These are phyloP conservation scores for Irpex sp. DNA, from an alignment of 1,284 basidiomycete species.

Conservation along the genomic window DNA sequence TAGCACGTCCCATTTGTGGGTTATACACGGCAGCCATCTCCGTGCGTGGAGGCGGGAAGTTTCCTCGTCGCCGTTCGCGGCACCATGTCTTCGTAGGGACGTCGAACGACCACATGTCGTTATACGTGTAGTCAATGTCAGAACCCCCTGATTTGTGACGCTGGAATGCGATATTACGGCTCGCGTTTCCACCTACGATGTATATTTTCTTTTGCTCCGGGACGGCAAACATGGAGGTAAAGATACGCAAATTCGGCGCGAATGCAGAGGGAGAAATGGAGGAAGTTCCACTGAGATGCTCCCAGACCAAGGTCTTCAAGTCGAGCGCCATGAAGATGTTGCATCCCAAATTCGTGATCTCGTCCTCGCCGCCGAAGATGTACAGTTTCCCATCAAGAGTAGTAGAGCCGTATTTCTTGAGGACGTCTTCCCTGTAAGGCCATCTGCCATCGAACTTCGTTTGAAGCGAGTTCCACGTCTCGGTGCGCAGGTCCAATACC, in stretches of 20 bases:
- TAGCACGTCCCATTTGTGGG: neutral
- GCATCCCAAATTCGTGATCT: conserved; percentile 2
- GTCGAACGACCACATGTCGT: conserved; percentile 34
- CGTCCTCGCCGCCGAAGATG: too few species aligned
- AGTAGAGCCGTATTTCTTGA: too few species aligned
- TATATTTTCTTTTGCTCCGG: conserved; percentile 19
- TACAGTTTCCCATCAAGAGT: too few species aligned
- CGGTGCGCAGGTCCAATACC: too few species aligned
- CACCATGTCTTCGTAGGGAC: conserved; percentile 27
- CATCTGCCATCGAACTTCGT: too few species aligned
- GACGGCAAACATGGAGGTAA: conserved; percentile 19
- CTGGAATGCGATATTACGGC: conserved; percentile 20
- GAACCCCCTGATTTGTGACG: conserved; percentile 20
- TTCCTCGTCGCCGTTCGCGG: conserved; percentile 30
- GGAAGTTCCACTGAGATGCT: conserved; percentile 6
- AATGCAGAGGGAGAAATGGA: neutral
- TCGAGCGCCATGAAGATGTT: conserved; percentile 18
- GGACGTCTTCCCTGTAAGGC: too few species aligned
- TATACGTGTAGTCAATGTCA: conserved; percentile 20
- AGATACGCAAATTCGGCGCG: conserved; percentile 23
- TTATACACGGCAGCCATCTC: conserved; percentile 32
- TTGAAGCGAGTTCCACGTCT: too few species aligned
- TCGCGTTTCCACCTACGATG: conserved; percentile 27
- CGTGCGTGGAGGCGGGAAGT: conserved; percentile 29
- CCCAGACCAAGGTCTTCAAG: conserved; percentile 13